Evolutionary conservation across 1,139 yeast species (phyloP).

Genomic region (Wickerhamiella infanticola): DNA sequence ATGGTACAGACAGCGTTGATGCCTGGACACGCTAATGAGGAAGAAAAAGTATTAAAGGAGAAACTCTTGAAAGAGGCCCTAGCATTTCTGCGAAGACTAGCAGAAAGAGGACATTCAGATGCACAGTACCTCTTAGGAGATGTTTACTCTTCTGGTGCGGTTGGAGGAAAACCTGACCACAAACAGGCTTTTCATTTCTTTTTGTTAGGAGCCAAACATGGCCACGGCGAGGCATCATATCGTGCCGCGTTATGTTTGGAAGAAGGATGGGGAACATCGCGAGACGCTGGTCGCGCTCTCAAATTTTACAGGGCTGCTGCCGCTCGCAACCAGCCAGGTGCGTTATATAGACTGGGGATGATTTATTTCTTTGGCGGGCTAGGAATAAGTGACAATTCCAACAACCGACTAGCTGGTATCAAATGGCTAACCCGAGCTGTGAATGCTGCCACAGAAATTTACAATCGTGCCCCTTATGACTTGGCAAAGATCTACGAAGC

Average conservation of each 20-base stretch:
- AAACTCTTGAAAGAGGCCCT: constrained; percentile 60
- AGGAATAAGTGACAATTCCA: constrained; percentile 58
- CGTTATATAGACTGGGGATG: constrained; percentile 82
- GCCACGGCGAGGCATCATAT: constrained; percentile 81
- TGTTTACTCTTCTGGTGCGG: constrained; percentile 71
- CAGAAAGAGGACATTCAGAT: constrained; percentile 72
- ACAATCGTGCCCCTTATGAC: constrained; percentile 88
- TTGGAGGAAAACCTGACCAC: constrained; percentile 60
- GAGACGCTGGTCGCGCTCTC: constrained; percentile 75
- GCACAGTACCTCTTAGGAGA: constrained; percentile 87
- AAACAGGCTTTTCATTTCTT: constrained; percentile 63
- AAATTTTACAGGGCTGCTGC: constrained; percentile 83
- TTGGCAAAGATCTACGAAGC: constrained; percentile 68
- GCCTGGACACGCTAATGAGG: constrained; percentile 13
- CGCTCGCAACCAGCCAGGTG: constrained; percentile 81
- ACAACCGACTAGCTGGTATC: constrained; percentile 71
- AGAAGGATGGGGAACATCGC: constrained; percentile 83
- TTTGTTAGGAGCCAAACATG: constrained; percentile 84
- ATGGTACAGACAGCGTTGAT: constrained; percentile 68
- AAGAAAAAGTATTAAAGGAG: constrained; percentile 24
- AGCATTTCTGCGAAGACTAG: constrained; percentile 49
- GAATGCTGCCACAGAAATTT: constrained; percentile 67
- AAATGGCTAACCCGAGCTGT: constrained; percentile 74
- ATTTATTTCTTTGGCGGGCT: constrained; percentile 71
- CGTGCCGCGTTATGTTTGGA: constrained; percentile 84